Base-by-base conservation (phyloP, 305 asterid genomes). In the Nicotiana rustica region DNA sequence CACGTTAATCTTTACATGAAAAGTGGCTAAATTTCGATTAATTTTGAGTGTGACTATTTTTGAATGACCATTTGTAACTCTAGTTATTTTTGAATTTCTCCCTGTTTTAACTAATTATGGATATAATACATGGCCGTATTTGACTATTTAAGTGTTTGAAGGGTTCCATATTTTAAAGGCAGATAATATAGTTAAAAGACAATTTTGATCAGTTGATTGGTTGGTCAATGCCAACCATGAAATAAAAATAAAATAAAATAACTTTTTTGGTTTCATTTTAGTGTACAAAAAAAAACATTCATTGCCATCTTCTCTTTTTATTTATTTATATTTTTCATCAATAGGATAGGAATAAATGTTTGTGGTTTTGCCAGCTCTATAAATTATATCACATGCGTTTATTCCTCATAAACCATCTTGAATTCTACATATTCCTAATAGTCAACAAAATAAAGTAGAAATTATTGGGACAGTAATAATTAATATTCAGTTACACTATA, bases 261-360 rank as follows among this genome's bases (percentile, higher is more conserved):
- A 15, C 4, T 0, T 33, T 67, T 36, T 36, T 1, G 6, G n/a
- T 69, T 70, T 36, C 8, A 19, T 25, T 75, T 52, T 76, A 76
- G 49, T 76, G 47, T 76, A 76, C 79, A 17, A 76, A 73, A 73
- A 33, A 33, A 29, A 29, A 0, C 44, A 13, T 13, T 73, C 10
- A 49, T 73, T 73, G 7, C 19, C 61, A 71, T 71, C 17, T 69
- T 75, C 25, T 13, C 4, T 47, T 71, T 13, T 75, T 44, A 8
- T 41, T 49, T 21, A 73, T 73, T 44, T 73, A 6, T 21, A 12
- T 25, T 52, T 41, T 80, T 31, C 36, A 65, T 18, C 17, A 66
- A 67, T 79, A 21, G 12, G 14, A 31, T n/a, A 79, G 47, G 82
- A 62, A 79, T 80, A 80, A 80, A 66, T 52, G 80, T 25, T 75